Base-by-base conservation (phyloP, 768 basidiomycete species). In the Fomitopsis pulvina region DNA sequence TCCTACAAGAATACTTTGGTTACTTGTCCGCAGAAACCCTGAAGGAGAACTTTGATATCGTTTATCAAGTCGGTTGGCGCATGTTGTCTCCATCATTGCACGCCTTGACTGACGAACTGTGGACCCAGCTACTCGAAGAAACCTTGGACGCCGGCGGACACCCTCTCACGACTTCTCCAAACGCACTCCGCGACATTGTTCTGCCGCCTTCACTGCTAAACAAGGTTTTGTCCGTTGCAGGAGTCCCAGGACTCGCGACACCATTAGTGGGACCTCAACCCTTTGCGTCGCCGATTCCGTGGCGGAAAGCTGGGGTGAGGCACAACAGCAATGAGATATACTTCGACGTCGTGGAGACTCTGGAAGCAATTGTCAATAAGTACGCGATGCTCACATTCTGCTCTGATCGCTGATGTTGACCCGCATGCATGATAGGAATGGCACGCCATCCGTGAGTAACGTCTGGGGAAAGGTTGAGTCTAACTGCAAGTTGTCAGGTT, bases 111-210 rank as follows among this genome's bases (percentile, higher is more conserved):
- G n/a, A 32, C 9, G 12, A n/a, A n/a, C n/a, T n/a, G 21, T 41
- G 12, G 4, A 8, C 7, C 10, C 56, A 94, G 89, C 79, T 98
- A 16, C 76, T 96, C 26, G 94, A 95, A 68, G 94, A 98, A 68
- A 93, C 90, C n/a, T 71, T 98, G 24, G 93, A 95, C 62, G 83
- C 92, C 8, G 87, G 91, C 10, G 93, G 94, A 0, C 85, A 93
- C 62, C 93, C 93, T 0, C 72, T 94, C 30, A 96, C 93, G 5
- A 98, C 92, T 2, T 90, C 91, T 49, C 76, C 85, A 2, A 94
- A 91, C 60, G 85, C 90, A 18, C 74, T 98, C 1, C 83, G 91
- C 22, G 94, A 98, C 60, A 94, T 98, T 53, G 91, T 98, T 6
- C 76, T 96, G 1, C 90, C 92, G 1, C 93, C 94, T 1, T 87